phyloP scores from a whole-genome alignment of 805 yeast genomes.

The Candida fluviatilis region DNA sequence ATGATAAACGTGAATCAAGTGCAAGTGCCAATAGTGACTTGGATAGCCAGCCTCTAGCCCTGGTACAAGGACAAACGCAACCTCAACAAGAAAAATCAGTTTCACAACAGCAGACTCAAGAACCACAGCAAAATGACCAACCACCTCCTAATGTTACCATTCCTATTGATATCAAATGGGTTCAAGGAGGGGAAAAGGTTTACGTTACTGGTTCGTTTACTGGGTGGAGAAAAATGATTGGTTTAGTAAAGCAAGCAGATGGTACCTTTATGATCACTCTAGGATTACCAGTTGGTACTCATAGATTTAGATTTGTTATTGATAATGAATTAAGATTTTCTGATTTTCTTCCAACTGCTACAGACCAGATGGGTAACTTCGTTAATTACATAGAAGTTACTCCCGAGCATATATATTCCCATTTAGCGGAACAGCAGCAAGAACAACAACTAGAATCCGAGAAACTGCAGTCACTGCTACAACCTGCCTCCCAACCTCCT shows the following conservation, averaged over 20 bases:
- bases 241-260: conserved; percentile 55
- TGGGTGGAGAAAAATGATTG: conserved; percentile 98
- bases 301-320: conserved; percentile 87
- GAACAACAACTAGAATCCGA: conserved; percentile 6
- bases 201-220: conserved; percentile 97
- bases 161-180: conserved; percentile 80
- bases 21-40: conserved; percentile 11
- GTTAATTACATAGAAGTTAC: conserved; percentile 84
- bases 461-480: conserved; percentile 3
- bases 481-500: conserved; percentile 5
- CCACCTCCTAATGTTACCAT: conserved; percentile 29
- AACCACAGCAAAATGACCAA: conserved; percentile 1
- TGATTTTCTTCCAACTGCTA: conserved; percentile 90
- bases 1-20: conserved; percentile 20
- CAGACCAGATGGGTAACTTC: conserved; percentile 94
- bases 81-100: conserved; percentile 4
- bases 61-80: conserved; percentile 7
- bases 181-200: conserved; percentile 93
- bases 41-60: conserved; percentile 5
- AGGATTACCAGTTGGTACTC: conserved; percentile 86
- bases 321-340: conserved; percentile 90
- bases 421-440: conserved; percentile 22
- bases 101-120: conserved; percentile 1
- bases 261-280: conserved; percentile 62
- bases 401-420: conserved; percentile 33